Conservation (phyloP, 2,329 filamentous ascomycete species). For the Fulvia fulva region DNA sequence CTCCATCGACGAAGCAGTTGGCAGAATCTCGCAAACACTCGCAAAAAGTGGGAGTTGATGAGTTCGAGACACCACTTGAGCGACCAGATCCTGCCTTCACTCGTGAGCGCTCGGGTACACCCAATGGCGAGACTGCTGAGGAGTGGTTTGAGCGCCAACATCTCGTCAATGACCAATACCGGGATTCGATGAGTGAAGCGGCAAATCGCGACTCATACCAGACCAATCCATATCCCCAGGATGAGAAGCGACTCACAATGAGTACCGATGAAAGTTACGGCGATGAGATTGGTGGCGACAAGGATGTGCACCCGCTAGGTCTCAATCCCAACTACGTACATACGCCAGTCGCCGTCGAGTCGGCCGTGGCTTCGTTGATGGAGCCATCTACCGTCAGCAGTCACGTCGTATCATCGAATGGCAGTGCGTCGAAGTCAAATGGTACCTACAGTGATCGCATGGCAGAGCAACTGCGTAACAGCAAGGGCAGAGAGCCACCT, state of each 20-base stretch:
- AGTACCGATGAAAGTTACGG: conserved; percentile 56
- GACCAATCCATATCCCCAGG: conserved; percentile 51
- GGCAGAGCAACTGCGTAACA: conserved; percentile 22
- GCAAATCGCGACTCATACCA: conserved; percentile 36
- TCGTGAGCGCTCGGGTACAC: conserved; percentile 35
- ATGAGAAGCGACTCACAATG: conserved; percentile 48
- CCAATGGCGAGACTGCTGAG: conserved; percentile 38
- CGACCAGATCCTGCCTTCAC: conserved; percentile 47
- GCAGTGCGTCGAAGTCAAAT: conserved; percentile 22
- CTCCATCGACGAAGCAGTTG: conserved; percentile 50
- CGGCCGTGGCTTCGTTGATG: conserved; percentile 83
- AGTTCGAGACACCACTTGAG: conserved; percentile 28
- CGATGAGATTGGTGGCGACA: conserved; percentile 56
- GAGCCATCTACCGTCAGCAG: conserved; percentile 71
- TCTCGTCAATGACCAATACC: conserved; percentile 57
- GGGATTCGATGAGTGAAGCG: conserved; percentile 38
- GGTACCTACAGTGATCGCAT: conserved; percentile 29
- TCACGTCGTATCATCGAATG: conserved; percentile 24
- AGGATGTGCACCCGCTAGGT: conserved; percentile 57
- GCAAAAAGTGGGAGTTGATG: conserved; percentile 46
- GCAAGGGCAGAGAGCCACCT: conserved; percentile 21
- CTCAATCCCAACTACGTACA: conserved; percentile 75
- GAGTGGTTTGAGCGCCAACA: conserved; percentile 53
- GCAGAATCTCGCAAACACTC: conserved; percentile 52
- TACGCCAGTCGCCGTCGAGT: conserved; percentile 71